Percentiles rank a stretch among this genome's conserved stretches.
Evolutionary conservation across 2,329 filamentous ascomycete genomes (phyloP).

Genomic region (Microsporum audouinii): DNA sequence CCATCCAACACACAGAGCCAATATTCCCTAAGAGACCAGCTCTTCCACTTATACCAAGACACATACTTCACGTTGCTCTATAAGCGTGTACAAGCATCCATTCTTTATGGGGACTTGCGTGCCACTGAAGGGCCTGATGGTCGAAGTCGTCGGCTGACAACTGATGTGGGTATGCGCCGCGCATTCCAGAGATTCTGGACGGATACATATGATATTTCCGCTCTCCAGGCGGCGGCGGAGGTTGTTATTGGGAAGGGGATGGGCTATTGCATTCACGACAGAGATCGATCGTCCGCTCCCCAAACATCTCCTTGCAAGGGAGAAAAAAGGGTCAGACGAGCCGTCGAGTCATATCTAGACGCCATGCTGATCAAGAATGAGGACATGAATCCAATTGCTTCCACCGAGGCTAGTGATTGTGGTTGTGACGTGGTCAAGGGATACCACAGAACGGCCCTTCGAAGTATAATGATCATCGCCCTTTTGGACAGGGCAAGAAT

Average conservation of each 20-base stretch:
- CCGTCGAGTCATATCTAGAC: constrained; percentile 44
- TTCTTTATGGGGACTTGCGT: constrained; percentile 47
- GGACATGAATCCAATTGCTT: constrained; percentile 32
- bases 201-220: constrained; percentile 43
- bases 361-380: constrained; percentile 48
- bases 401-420: constrained; percentile 11
- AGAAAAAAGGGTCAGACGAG: constrained; percentile 28
- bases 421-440: constrained; percentile 24
- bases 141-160: constrained; percentile 37
- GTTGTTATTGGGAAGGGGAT: constrained; percentile 46
- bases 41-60: constrained; percentile 46
- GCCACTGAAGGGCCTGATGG: constrained; percentile 42
- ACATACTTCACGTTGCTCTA: constrained; percentile 41
- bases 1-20: constrained; percentile 16
- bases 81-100: constrained; percentile 47
- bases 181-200: constrained; percentile 49
- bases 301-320: not conserved
- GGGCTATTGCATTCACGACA: constrained; percentile 6
- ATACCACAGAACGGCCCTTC: constrained; percentile 47
- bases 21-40: constrained; percentile 34
- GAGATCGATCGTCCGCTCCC: constrained; percentile 5
- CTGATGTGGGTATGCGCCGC: constrained; percentile 48
- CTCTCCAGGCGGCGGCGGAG: constrained; percentile 45
- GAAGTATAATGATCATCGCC: constrained; percentile 49
- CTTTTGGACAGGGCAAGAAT: constrained; percentile 47